A percentile compares a stretch with the other conserved stretches of the same genome.
These are phyloP conservation scores for Trichocladium uniseriatum DNA, from an alignment of 495 filamentous ascomycete genomes.

Conservation along the genomic window DNA sequence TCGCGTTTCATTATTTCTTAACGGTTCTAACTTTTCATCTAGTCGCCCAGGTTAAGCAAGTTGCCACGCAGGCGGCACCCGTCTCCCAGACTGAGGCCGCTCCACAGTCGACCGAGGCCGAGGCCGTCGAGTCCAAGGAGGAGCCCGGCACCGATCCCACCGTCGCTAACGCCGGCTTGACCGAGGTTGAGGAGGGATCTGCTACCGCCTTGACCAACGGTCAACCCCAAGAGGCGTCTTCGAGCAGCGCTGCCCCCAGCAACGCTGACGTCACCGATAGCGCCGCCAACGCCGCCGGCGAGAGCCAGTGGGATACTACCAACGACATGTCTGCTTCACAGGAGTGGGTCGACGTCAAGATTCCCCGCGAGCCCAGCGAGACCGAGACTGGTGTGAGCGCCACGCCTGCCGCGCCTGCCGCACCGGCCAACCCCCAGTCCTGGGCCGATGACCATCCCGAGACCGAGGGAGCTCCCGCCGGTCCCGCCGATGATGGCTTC, in stretches of 20 bases:
- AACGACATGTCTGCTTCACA: conserved; percentile 50
- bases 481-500: conserved; percentile 51
- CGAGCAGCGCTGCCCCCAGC: conserved; percentile 31
- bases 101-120: conserved; percentile 21
- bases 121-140: conserved; percentile 37
- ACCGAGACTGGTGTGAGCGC: conserved; percentile 59
- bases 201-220: conserved; percentile 41
- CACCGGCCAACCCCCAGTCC: conserved; percentile 25
- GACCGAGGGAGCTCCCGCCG: conserved; percentile 9
- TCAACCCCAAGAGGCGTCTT: conserved; percentile 34
- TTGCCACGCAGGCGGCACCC: conserved; percentile 39
- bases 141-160: conserved; percentile 62
- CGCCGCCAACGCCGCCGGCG: conserved; percentile 59
- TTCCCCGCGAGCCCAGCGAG: conserved; percentile 63
- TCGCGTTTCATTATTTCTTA: no score
- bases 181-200: conserved; percentile 48
- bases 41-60: conserved; percentile 64
- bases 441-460: conserved; percentile 21
- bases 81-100: conserved; percentile 30
- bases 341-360: conserved; percentile 59
- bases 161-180: conserved; percentile 63
- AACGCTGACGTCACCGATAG: conserved; percentile 51
- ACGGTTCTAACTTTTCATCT: no score
- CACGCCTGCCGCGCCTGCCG: conserved; percentile 41
- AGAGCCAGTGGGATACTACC: conserved; percentile 55